Evolutionary conservation across 2,329 filamentous ascomycete genomes (phyloP), one percentile per base, ranked within the genome.

Genomic region (Paraphaeosphaeria sporulosa): DNA sequence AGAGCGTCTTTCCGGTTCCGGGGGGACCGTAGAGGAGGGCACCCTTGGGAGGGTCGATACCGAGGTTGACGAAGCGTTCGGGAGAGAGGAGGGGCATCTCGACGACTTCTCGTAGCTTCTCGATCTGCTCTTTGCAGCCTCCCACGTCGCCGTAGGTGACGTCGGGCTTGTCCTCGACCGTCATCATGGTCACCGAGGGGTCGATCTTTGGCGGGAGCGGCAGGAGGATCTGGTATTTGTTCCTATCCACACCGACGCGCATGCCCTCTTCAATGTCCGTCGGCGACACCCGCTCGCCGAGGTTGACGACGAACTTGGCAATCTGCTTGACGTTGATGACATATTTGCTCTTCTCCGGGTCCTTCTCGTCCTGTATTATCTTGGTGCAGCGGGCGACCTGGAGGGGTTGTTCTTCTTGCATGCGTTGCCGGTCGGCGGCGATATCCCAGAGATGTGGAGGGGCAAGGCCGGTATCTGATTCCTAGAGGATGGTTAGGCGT

Each of bases 311-410:
- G 74, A 99, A 99, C 83, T 99, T 99, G 75, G 95, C 95, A 74
- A 99, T 99, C 81, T 99, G 95, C 85, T 99, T 99, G 71, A 99
- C 94, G 81, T 99, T 99, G 86, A 99, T 99, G 74, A 99, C 94
- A 84, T 99, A 99, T 89, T 98, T 99, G 88, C 91, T 96, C 87
- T 99, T 99, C 65, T 96, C 92, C 62, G 92, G 85, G 78, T 98
- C 94, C 81, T 95, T 94, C 78, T 97, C 94, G 76, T 98, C 94
- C 63, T 93, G 89, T 71, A 99, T 99, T 79, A 99, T 99, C 86
- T 99, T 99, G 61, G 95, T 99, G 86, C 95, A 99, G 75, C 95
- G 87, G 67, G 95, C 95, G 65, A 99, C 95, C 82, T 99, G 95
- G 71, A 98, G 87, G 46, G 95, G 95, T 75, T 99, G 95, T 82